A percentile compares a stretch with the other conserved stretches of the same genome.
Conservation (phyloP, 495 filamentous ascomycete genomes). For the Penicillium chermesinum region DNA sequence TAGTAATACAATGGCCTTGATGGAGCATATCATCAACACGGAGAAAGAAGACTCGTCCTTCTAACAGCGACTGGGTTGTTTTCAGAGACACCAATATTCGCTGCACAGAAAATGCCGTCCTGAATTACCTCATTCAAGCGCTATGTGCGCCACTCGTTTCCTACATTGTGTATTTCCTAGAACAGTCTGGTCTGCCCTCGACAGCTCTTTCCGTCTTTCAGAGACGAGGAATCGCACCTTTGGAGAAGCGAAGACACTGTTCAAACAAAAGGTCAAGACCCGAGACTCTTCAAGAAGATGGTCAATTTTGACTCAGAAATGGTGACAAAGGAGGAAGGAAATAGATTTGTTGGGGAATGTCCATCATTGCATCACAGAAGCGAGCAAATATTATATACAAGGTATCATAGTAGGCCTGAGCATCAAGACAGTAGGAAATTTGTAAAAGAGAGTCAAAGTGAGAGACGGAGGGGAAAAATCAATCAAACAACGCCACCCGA, state of each 20-base stretch:
- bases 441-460: no score
- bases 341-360: no score
- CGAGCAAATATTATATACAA: no score
- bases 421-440: no score
- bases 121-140: constrained; percentile 38
- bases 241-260: constrained; percentile 50
- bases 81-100: constrained; percentile 67
- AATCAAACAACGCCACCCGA: no score
- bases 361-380: no score
- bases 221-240: constrained; percentile 57
- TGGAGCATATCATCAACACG: constrained; percentile 73
- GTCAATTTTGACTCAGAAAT: no score
- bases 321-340: no score
- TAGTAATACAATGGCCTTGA: constrained; percentile 73
- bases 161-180: constrained; percentile 62
- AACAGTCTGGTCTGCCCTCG: constrained; percentile 52
- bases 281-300: constrained; percentile 19
- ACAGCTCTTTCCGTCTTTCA: constrained; percentile 52
- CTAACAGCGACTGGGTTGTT: constrained; percentile 62
- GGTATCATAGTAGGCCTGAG: no score
- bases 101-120: constrained; percentile 69
- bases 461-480: no score
- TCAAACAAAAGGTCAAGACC: constrained; percentile 27
- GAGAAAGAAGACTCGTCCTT: constrained; percentile 60
- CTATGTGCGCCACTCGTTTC: constrained; percentile 22